phyloP scores from a whole-genome alignment of 2,329 filamentous ascomycete species.

The Talaromyces sp. region DNA sequence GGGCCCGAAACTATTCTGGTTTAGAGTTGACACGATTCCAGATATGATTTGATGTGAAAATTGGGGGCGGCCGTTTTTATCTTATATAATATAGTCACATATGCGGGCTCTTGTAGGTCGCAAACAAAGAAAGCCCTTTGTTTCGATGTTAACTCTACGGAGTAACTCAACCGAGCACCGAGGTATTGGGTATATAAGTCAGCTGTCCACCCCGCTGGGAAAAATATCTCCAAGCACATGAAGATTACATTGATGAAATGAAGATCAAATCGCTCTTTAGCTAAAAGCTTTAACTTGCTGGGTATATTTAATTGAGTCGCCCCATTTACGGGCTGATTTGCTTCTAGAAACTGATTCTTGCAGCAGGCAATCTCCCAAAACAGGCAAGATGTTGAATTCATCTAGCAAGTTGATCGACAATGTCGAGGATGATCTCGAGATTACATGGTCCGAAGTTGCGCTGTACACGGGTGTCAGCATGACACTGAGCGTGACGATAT shows the following conservation, averaged over 20 bases:
- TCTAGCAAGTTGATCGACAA: background rate
- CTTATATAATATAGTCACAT: too few species aligned
- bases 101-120: background rate
- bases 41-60: background rate
- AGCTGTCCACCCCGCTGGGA: background rate
- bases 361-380: background rate
- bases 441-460: background rate
- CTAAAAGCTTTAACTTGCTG: background rate
- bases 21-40: background rate
- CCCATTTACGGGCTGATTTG: background rate
- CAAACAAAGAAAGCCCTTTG: background rate
- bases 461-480: conserved; percentile 2
- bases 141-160: background rate
- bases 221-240: background rate
- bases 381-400: background rate
- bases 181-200: background rate
- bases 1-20: background rate
- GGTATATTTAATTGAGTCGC: background rate
- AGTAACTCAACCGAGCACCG: too few species aligned
- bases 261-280: background rate
- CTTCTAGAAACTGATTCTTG: background rate
- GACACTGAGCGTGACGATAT: background rate
- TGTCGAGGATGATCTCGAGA: background rate
- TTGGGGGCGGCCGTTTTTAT: too few species aligned
- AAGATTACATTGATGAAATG: background rate